Evolutionary conservation across 805 yeast species (phyloP).

Genomic region (Saccharomyces eubayanus): DNA sequence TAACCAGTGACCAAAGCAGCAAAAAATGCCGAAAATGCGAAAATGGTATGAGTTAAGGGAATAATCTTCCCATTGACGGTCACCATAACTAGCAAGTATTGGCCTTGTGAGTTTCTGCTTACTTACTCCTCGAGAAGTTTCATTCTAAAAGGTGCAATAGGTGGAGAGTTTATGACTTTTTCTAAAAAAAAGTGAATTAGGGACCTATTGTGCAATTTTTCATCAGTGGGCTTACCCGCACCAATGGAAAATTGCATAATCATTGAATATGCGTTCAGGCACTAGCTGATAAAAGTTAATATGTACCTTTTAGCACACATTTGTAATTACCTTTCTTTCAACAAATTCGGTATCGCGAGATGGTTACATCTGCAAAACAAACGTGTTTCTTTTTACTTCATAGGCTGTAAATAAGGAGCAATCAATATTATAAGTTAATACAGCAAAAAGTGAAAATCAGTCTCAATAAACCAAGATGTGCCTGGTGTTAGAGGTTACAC

Average conservation of each 20-base stretch:
- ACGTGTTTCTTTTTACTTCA: too few species aligned
- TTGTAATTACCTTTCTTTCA: too few species aligned
- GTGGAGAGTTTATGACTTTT: not conserved
- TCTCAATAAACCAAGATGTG: too few species aligned
- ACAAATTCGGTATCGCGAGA: too few species aligned
- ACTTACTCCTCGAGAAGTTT: not conserved
- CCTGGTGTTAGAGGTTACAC: too few species aligned
- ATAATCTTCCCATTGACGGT: slow-evolving; percentile 55
- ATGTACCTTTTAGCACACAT: too few species aligned
- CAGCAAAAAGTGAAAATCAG: too few species aligned
- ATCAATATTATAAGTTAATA: too few species aligned
- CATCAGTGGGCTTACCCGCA: not conserved
- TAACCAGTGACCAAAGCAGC: slow-evolving; percentile 70
- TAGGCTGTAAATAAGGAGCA: too few species aligned
- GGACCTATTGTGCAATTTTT: not conserved
- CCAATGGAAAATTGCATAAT: not conserved
- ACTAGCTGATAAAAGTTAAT: not conserved
- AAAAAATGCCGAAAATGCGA: slow-evolving; percentile 66
- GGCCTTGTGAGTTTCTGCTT: not conserved
- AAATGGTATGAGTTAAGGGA: slow-evolving; percentile 63
- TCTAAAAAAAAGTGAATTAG: not conserved
- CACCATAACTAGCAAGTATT: slow-evolving; percentile 14
- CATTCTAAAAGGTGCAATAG: not conserved
- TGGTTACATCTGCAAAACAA: too few species aligned
- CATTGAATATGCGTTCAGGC: not conserved